These are phyloP conservation scores for Aschersonia sp. DNA, from an alignment of 2,329 filamentous ascomycete species.

Conservation along the genomic window DNA sequence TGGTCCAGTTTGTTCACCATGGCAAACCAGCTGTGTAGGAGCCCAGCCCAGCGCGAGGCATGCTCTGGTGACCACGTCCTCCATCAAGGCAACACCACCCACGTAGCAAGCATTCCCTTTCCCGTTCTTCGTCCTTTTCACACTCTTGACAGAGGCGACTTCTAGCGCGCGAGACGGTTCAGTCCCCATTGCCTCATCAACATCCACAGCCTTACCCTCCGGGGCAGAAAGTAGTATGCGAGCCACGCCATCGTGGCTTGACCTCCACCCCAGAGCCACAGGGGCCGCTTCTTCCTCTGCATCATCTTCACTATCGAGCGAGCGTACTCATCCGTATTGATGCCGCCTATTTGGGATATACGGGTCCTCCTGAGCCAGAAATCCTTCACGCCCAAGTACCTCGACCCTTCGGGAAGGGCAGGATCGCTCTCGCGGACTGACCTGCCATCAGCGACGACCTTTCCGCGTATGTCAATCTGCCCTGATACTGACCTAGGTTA, in stretches of 20 bases:
- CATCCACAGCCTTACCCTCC: not conserved
- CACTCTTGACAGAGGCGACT: not conserved
- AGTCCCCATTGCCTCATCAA: slow-evolving; percentile 1
- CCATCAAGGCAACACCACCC: too few species aligned
- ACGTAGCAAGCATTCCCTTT: too few species aligned
- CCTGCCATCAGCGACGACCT: not conserved
- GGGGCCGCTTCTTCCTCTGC: slow-evolving; percentile 4
- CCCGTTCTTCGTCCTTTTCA: not conserved
- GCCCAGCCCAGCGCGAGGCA: too few species aligned
- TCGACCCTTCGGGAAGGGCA: slow-evolving; percentile 4
- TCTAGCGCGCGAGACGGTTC: not conserved
- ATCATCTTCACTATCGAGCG: slow-evolving; percentile 6
- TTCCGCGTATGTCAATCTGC: not conserved
- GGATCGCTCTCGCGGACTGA: slow-evolving; percentile 5
- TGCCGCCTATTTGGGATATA: slow-evolving; percentile 2
- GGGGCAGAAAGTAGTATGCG: slow-evolving; percentile 6
- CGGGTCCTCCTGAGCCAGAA: slow-evolving; percentile 6
- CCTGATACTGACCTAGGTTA: slow-evolving; percentile 6
- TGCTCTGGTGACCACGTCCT: too few species aligned
- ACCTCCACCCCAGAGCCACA: slow-evolving; percentile 8
- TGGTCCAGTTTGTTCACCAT: too few species aligned
- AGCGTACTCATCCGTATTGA: slow-evolving; percentile 6
- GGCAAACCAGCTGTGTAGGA: too few species aligned
- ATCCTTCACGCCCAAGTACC: slow-evolving; percentile 4
- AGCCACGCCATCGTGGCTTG: slow-evolving; percentile 9